Evolutionary conservation across 306 rosid species (phyloP).

Genomic region (Rosa persica): DNA sequence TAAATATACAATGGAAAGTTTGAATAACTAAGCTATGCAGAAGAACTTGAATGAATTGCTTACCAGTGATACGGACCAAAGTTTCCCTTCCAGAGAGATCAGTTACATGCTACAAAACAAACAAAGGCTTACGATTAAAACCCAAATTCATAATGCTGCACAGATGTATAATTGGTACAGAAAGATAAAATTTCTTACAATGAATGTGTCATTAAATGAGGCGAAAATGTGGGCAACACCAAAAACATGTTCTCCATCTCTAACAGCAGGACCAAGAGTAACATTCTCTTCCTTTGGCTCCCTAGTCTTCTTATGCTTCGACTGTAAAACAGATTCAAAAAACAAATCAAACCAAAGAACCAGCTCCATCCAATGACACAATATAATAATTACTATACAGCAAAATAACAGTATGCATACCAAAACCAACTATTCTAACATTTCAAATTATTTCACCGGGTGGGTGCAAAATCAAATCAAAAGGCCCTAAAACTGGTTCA

Average conservation of each 20-base stretch:
- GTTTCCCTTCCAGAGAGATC: constrained; percentile 87
- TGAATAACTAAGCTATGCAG: too few species aligned
- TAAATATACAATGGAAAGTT: too few species aligned
- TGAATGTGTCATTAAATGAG: constrained; percentile 82
- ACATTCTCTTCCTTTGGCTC: constrained; percentile 94
- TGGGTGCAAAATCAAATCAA: background rate
- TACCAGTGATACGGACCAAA: constrained; percentile 79
- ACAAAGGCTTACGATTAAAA: background rate
- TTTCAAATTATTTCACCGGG: background rate
- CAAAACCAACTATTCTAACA: background rate
- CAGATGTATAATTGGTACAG: too few species aligned
- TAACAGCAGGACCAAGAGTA: constrained; percentile 81
- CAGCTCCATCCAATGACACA: background rate
- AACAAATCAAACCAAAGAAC: background rate
- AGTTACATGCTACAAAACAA: constrained; percentile 64
- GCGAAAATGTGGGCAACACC: constrained; percentile 87
- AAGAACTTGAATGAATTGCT: background rate
- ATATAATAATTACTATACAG: too few species aligned
- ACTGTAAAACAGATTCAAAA: constrained; percentile 1
- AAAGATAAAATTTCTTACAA: constrained; percentile 39
- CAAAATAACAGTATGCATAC: background rate
- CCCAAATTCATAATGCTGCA: background rate
- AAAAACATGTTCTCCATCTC: constrained; percentile 80
- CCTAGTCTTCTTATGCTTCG: constrained; percentile 68
- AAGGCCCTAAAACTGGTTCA: background rate